Evolutionary conservation across 2,329 filamentous ascomycete species (phyloP), one percentile per base, ranked within the genome.

Genomic region (Ceratocystis huliohia): DNA sequence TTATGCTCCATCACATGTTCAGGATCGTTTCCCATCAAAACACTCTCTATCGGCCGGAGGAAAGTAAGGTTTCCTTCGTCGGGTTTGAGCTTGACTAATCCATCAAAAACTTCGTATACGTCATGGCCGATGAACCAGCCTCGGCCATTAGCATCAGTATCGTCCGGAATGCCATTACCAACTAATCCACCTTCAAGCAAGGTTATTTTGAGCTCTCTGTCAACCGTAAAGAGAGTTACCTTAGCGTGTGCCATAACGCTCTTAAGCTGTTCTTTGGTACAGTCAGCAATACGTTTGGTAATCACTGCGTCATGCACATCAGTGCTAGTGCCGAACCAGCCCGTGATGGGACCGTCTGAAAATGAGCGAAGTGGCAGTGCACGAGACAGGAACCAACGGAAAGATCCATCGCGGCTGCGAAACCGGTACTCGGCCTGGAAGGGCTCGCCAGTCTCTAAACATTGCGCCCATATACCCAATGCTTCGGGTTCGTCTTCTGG

Each of bases 281-380:
- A 80, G 68, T 84, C 84, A 17, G 86, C 86, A 68, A 87, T 79
- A 68, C 87, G 85, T 15, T 86, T 82, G 71, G 88, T 80, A 2
- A 91, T 86, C 56, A 85, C 80, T 17, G 63, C 63, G 69, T 91
- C 88, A 71, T 92, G 86, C 20, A 91, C 88, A 69, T 93, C 88
- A 13, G 88, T 91, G 71, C 86, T 91, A 0, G 88, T 91, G 17
- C 80, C 89, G 71, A 89, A 90, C 88, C 88, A 92, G 72, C 88
- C 90, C 67, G 89, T 79, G 62, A 92, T 89, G 61, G 81, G 77
- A 1, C 87, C 87, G 0, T 82, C 83, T 57, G 86, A 81, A 69
- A 81, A 81, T 68, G 89, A 84, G 48, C 80, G 80, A 71, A 91
- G 79, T 0, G 89, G 88, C 15, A 88, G 74, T 0, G 88, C 89